Base-by-base conservation (phyloP, 768 basidiomycete genomes). In the Mycena indigotica region DNA sequence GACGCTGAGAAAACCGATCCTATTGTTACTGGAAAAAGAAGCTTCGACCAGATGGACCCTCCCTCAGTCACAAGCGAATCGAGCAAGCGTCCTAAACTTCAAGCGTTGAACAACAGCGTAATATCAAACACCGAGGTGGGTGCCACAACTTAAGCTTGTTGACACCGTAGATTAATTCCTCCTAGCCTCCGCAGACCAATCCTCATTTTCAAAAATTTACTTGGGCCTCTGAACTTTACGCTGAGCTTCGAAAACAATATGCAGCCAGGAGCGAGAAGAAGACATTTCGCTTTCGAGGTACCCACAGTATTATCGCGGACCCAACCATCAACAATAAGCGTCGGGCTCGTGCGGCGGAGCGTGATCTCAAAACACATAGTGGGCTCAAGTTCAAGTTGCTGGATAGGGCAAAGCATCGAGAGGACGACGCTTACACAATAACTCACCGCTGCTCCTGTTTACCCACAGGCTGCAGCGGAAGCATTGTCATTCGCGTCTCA, bases 281-380 rank as follows among this genome's bases (percentile, higher is more conserved):
- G 30, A 3, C 52, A 3, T 24, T 60, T 19, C 52, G 49, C 24
- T 64, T 61, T 45, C 25, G 56, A 26, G 63, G 53, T 13, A 64
- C 63, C 0, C 60, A 64, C 51, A 50, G 57, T 24, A 60, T 64
- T 46, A 56, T 64, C 56, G 56, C 63, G 32, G 2, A 41, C 4
- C 63, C 59, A 5, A 44, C 35, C 1, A 8, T 56, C n/a, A 53
- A 64, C 56, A 60, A 64, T 50, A 58, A 57, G 24, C 30, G 16
- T 2, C 56, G 56, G 28, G 41, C 57, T 28, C 56, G 53, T 2
- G 10, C 6, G 10, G 59, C 61, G 10, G 63, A 58, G n/a, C 53
- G 59, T 45, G 56, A 61, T 25, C 51, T 64, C 30, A 28, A 32
- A 21, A 39, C 45, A 8, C 53, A 46, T 24, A 58, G 59, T 10